Percentiles rank a stretch among this genome's conserved stretches.
Evolutionary conservation across 805 yeast genomes (phyloP).

Genomic region (Saccharomyces mikatae): DNA sequence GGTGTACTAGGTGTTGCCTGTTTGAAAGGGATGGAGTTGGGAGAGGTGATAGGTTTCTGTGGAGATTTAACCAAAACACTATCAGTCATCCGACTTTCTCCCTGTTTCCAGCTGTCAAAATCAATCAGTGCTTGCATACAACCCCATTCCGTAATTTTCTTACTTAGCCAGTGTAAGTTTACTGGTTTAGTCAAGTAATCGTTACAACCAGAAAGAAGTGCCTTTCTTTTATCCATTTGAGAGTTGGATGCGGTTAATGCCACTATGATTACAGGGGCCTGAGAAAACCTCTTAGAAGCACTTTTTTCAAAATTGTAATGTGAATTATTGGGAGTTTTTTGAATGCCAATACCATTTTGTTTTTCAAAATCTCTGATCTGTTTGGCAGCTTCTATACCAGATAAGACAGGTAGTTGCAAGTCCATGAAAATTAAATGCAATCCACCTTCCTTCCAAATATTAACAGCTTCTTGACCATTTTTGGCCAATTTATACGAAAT

Average conservation of each 20-base stretch:
- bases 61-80: slow-evolving; percentile 16
- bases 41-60: slow-evolving; percentile 2
- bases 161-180: slow-evolving; percentile 85
- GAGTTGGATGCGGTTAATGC: slow-evolving; percentile 92
- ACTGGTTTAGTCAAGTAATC: slow-evolving; percentile 96
- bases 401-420: slow-evolving; percentile 89
- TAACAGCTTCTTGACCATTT: slow-evolving; percentile 91
- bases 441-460: slow-evolving; percentile 91
- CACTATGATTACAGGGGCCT: slow-evolving; percentile 93
- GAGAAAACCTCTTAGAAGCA: not conserved
- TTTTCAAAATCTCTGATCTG: slow-evolving; percentile 82
- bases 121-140: slow-evolving; percentile 97
- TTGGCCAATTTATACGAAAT: slow-evolving; percentile 81
- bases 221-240: slow-evolving; percentile 77
- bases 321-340: slow-evolving; percentile 5
- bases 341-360: slow-evolving; percentile 62
- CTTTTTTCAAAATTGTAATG: not conserved
- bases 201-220: slow-evolving; percentile 94
- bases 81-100: slow-evolving; percentile 36
- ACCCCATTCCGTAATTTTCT: slow-evolving; percentile 95
- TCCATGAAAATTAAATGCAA: slow-evolving; percentile 94
- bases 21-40: not conserved
- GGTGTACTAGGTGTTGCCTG: not conserved
- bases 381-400: slow-evolving; percentile 91
- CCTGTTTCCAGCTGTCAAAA: slow-evolving; percentile 81